Base-by-base conservation (phyloP, 805 yeast species). In the Candida silvicultrix region DNA sequence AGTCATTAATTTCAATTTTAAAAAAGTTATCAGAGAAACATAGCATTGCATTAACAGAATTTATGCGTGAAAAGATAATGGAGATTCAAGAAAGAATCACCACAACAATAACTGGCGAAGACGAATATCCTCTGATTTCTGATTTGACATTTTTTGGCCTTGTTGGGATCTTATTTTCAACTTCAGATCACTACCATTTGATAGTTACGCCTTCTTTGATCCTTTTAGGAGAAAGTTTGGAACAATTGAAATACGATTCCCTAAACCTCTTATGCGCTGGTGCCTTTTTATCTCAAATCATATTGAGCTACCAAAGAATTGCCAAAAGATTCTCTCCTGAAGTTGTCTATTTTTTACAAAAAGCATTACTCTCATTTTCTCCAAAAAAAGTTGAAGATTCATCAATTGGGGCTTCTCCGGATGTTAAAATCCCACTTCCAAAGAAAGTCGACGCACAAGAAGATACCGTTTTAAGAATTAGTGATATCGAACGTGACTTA, bases 121-220 rank as follows among this genome's bases (percentile, higher is more conserved):
- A 57, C 9, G 54, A 59, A 29, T 71, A 69, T 48, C 72, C 75
- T 28, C 65, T 61, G 38, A 54, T 66, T 15, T 67, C 77, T 1
- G 96, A 89, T 59, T 65, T 89, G 48, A 65, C 87, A 6, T 77
- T 85, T 49, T 86, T 83, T 57, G 71, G 81, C 0, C 56, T 89
- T 5, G 72, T 90, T 47, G 97, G 97, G 7, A 70, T 75, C 45
- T 61, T 89, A 5, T 94, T 85, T 60, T 90, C 99, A 0, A 89
- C 97, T 1, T 94, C 99, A 0, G 99, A 94, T 70, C 90, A 89
- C 60, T 92, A 86, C 66, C 99, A 94, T 70, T 72, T 89, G 48
- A 85, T 94, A 11, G 90, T 83, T 5, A 90, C 97, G 0, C 96
- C 97, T 4, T 75, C 92, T 2, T 68, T 79, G 28, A 75, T 94